Evolutionary conservation across 2,329 filamentous ascomycete genomes (phyloP).

Genomic region (Fusarium tricinctum): DNA sequence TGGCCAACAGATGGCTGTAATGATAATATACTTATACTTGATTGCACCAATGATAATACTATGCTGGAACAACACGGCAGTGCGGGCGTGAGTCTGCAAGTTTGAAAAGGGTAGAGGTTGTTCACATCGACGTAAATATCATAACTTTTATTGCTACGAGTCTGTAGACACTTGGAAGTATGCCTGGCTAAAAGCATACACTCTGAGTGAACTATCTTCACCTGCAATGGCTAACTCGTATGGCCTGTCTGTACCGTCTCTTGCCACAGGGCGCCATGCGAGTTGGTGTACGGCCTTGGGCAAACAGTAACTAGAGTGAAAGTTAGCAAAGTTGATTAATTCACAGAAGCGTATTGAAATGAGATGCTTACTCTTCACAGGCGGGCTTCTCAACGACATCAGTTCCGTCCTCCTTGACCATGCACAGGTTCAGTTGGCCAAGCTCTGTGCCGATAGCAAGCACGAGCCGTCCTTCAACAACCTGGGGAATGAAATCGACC

Average conservation of each 20-base stretch:
- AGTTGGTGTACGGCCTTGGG: conserved; percentile 77
- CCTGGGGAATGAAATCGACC: conserved; percentile 71
- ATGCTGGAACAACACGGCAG: neutral
- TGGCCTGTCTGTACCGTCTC: conserved; percentile 47
- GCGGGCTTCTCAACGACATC: conserved; percentile 56
- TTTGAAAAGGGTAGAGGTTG: neutral
- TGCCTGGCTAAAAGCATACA: conserved; percentile 62
- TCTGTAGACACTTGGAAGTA: conserved; percentile 44
- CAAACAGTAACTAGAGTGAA: conserved; percentile 55
- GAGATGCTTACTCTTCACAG: conserved; percentile 57
- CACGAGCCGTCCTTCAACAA: conserved; percentile 53
- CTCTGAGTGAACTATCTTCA: conserved; percentile 72
- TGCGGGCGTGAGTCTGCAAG: neutral
- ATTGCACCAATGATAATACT: neutral
- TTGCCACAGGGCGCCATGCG: conserved; percentile 72
- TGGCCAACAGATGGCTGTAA: conserved; percentile 39
- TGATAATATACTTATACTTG: conserved; percentile 39
- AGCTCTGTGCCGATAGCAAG: conserved; percentile 72
- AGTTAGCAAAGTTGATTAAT: conserved; percentile 28
- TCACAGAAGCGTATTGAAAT: neutral
- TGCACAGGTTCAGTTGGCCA: conserved; percentile 62
- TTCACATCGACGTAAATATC: conserved; percentile 7
- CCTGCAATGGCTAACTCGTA: conserved; percentile 67
- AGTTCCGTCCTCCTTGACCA: conserved; percentile 58
- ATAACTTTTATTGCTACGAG: conserved; percentile 35